phyloP scores from a whole-genome alignment of 2,329 filamentous ascomycete genomes.

The Leptographium flavum region DNA sequence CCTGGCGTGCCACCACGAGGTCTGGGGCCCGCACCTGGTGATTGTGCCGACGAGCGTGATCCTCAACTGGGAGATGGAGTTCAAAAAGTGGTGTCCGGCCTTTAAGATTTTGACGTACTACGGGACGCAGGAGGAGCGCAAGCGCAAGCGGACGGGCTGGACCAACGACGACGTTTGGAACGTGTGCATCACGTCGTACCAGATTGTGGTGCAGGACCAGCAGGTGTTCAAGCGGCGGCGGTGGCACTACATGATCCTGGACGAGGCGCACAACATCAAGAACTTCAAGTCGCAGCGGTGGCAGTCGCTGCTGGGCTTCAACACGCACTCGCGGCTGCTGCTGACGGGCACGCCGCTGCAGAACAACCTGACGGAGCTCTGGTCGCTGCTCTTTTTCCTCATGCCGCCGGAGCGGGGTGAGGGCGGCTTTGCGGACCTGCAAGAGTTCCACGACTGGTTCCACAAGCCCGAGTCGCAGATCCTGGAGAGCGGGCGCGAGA shows the following conservation, averaged over 20 bases:
- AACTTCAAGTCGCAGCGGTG: slow-evolving; percentile 97
- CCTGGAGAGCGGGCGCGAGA: slow-evolving; percentile 81
- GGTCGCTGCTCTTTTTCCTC: slow-evolving; percentile 92
- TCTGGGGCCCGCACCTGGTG: slow-evolving; percentile 93
- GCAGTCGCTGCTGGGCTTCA: slow-evolving; percentile 89
- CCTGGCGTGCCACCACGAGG: slow-evolving; percentile 73
- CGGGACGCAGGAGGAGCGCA: slow-evolving; percentile 82
- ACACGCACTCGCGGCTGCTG: slow-evolving; percentile 73
- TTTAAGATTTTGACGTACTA: slow-evolving; percentile 99
- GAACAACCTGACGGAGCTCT: slow-evolving; percentile 92
- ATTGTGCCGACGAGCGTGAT: slow-evolving; percentile 97
- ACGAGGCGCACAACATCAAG: slow-evolving; percentile 99
- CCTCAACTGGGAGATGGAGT: slow-evolving; percentile 99
- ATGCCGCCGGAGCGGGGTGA: slow-evolving; percentile 83
- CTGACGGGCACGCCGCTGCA: slow-evolving; percentile 91
- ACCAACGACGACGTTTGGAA: slow-evolving; percentile 90
- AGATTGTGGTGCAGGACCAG: slow-evolving; percentile 86
- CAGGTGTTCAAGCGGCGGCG: slow-evolving; percentile 81
- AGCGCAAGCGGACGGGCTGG: slow-evolving; percentile 84
- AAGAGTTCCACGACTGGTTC: slow-evolving; percentile 94
- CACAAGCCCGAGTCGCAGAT: slow-evolving; percentile 93
- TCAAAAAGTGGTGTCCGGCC: slow-evolving; percentile 96
- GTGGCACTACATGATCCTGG: slow-evolving; percentile 97
- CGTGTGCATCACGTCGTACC: slow-evolving; percentile 94
- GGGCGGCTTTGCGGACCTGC: slow-evolving; percentile 84